Conservation (phyloP, 192 early-diverging fungal genomes). For the Linnemannia zychae region DNA sequence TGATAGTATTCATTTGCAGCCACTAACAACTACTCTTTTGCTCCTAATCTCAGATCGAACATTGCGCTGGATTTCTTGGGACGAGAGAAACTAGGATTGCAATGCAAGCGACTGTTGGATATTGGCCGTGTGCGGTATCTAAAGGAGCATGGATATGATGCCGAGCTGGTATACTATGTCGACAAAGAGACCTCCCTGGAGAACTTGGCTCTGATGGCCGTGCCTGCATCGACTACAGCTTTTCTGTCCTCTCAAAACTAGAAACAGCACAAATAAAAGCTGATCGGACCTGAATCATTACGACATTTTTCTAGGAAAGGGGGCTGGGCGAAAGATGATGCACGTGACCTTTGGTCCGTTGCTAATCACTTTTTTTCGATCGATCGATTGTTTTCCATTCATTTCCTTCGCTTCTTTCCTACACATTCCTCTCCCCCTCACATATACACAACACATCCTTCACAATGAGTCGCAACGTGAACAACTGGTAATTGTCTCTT, state of each 20-base stretch:
- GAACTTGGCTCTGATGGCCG: slow-evolving; percentile 80
- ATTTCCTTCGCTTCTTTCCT: slow-evolving; percentile 15
- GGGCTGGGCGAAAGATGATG: background rate
- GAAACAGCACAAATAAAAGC: background rate
- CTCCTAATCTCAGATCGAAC: slow-evolving; percentile 60
- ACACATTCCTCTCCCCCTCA: background rate
- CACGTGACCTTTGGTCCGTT: background rate
- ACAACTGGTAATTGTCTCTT: slow-evolving; percentile 48
- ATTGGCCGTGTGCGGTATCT: slow-evolving; percentile 75
- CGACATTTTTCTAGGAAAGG: too few species aligned
- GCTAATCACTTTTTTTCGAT: slow-evolving; percentile 21
- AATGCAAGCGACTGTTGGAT: slow-evolving; percentile 86
- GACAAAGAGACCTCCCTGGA: slow-evolving; percentile 74
- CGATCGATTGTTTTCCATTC: slow-evolving; percentile 40
- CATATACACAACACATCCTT: background rate
- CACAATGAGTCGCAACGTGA: slow-evolving; percentile 35
- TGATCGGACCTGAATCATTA: background rate
- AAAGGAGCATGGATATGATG: slow-evolving; percentile 68
- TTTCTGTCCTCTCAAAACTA: background rate
- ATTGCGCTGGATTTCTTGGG: slow-evolving; percentile 74
- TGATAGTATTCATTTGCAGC: background rate
- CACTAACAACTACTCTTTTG: background rate
- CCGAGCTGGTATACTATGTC: slow-evolving; percentile 83
- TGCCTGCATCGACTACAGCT: slow-evolving; percentile 15
- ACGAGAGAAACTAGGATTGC: slow-evolving; percentile 74